These are phyloP conservation scores for Puccinia polysora DNA, from an alignment of 1,284 basidiomycete species.

Conservation along the genomic window DNA sequence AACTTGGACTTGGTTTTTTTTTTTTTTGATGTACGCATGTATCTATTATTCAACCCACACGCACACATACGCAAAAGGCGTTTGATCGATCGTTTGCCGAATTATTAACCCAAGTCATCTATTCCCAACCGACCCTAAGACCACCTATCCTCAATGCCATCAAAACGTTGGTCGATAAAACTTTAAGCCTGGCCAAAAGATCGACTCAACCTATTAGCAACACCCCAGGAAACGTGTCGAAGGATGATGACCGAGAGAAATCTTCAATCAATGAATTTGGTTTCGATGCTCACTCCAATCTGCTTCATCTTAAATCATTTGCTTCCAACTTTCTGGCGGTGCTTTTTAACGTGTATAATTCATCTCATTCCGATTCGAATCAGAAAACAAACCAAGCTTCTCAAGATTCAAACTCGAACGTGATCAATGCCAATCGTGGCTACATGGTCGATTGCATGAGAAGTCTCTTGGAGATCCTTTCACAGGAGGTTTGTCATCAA, in stretches of 20 bases:
- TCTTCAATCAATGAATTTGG: conserved; percentile 8
- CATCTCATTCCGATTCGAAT: conserved; percentile 11
- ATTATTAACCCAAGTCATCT: conserved; percentile 84
- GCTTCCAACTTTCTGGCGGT: conserved; percentile 32
- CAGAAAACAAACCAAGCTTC: neutral
- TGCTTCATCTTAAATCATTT: conserved; percentile 19
- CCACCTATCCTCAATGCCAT: conserved; percentile 76
- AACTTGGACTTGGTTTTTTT: neutral
- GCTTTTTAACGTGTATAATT: conserved; percentile 37
- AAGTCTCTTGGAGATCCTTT: conserved; percentile 15
- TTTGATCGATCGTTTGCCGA: conserved; percentile 71
- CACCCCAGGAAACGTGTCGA: neutral
- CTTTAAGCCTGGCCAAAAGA: conserved; percentile 53
- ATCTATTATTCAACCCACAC: neutral
- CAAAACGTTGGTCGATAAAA: conserved; percentile 73
- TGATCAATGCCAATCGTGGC: conserved; percentile 6
- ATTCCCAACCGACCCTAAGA: conserved; percentile 78
- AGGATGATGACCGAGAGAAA: neutral
- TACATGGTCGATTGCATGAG: conserved; percentile 39
- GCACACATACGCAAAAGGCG: conserved; percentile 58
- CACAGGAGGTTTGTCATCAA: neutral
- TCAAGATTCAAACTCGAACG: neutral
- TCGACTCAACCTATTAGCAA: neutral
- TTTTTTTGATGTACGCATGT: no score
- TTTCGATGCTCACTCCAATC: conserved; percentile 7